Base-by-base conservation (phyloP, 2,329 filamentous ascomycete species). In the Penicillium sp. region DNA sequence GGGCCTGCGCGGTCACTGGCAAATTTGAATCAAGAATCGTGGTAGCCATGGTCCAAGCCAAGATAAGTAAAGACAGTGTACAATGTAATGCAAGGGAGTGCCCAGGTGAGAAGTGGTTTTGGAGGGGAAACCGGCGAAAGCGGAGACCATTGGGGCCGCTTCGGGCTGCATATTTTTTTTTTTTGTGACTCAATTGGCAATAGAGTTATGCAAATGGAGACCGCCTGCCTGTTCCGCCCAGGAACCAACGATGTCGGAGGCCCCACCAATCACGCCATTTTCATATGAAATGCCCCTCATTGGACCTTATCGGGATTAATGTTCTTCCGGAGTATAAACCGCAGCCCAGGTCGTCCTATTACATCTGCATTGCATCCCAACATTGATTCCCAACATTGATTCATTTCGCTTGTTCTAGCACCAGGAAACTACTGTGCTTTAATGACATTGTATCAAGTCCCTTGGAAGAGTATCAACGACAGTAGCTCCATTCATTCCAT, bases 241-340 rank as follows among this genome's bases (percentile, higher is more conserved):
- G 48, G 41, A n/a, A 52, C 51, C 13, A 47, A 52, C 57, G 57
- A 59, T 57, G 50, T 60, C 57, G 57, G 57, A 56, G 53, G 31
- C 45, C 47, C 51, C 45, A 39, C 56, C 56, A 56, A 57, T 59
- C 54, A 59, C 47, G 55, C 51, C 48, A 57, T 57, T 41, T 35
- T 40, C 39, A 29, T 28, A 34, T 31, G 21, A 29, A 28, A 13
- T 12, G 24, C 33, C 26, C 24, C 43, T 39, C 43, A 28, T 29
- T 39, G 40, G 22, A 28, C 4, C 19, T 29, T 6, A 2, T n/a
- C 13, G 28, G 22, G 28, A 10, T 22, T 7, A 42, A 31, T 7
- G 2, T 31, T 32, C 3, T 31, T 22, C 40, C 40, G 40, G 40
- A 42, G 26, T 42, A 31, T 42, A 41, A 2, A 41, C 3, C 3